Evolutionary conservation across 169 alveolate genomes (phyloP), one percentile per base, ranked within the genome.

Genomic region (Plasmodium blacklocki): DNA sequence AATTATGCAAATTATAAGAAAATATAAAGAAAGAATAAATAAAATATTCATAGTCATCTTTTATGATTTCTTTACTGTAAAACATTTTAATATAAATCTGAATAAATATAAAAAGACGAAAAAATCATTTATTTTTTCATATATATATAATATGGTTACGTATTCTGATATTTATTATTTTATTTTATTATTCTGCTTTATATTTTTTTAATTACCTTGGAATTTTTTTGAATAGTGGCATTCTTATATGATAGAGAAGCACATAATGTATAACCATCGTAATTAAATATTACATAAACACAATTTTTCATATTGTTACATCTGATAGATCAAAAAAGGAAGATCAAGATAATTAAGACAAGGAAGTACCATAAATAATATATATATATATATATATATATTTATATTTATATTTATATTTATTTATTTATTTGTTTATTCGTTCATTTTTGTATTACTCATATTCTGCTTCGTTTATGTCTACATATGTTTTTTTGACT

Each of bases 31-130:
- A 58, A 3, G 52, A 52, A 26, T 54, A 11, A 5, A 32, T 32
- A 32, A 32, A 32, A 5, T 32, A 32, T 32, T 32, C 45, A 32
- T 56, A 5, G 15, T 56, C 64, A 14, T 56, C 64, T 56, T 56
- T 56, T 56, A 5, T 15, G 2, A 56, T 78, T 56, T 68, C 26
- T 52, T 68, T 68, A 86, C 92, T 86, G 87, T 70, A 72, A 72
- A 87, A 86, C 87, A 86, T 86, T 60, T 86, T 86, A 32, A 86
- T 72, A 50, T 86, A 86, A 58, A 86, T 86, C 92, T 86, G 68
- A 72, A 43, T 64, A 73, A 63, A 15, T 15, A 64, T 50, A 54
- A 43, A 50, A 26, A 59, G 73, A 71, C 62, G 50, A 8, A 21
- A 66, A 14, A 32, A 78, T 59, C 11, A 15, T 18, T 26, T 18